Base-by-base conservation (phyloP, 2,329 filamentous ascomycete species). In the Nannizzia gypsea region DNA sequence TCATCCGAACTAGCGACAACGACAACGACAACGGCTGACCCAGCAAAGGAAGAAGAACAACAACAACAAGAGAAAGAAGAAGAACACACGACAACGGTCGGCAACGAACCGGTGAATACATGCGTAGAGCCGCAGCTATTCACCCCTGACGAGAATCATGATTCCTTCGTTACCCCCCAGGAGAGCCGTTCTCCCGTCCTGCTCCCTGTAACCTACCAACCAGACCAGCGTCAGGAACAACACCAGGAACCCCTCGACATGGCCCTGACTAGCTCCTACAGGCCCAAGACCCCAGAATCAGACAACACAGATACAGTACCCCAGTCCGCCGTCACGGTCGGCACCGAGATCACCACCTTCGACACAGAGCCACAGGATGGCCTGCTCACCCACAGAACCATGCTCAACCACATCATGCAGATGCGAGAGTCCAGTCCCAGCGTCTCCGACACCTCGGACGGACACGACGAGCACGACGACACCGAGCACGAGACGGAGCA, bases 311-410 rank as follows among this genome's bases (percentile, higher is more conserved):
- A 83, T 31, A 76, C 81, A 48, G 73, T 75, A 34, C 83, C 83
- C 1, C 72, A 71, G 34, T 86, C 85, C 15, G 81, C 84, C 2
- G 68, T 83, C 4, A 85, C 84, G n/a, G 79, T 79, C 46, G 80
- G 80, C 6, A 89, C 86, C 0, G 84, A 88, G 66, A 71, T 71
- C 38, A 78, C 76, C 3, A 69, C 72, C 31, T 88, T 90, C 65
- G 88, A 90, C 64, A 80, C 78, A n/a, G 87, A 90, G 65, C 79
- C 84, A 22, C 87, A 90, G 68, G 82, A 80, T 1, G 81, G 84
- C n/a, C 59, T 63, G 20, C 66, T 69, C 28, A 67, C 70, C 15
- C 72, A 76, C 57, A 70, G 72, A 40, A 75, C 75, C n/a, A 66
- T 80, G 5, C 66, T 79, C 20, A 75, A 69, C 58, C 77, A 79